A percentile compares a stretch with the other conserved stretches of the same genome.
Conservation (phyloP, 2,329 filamentous ascomycete genomes). For the Incumbomyces lentus region DNA sequence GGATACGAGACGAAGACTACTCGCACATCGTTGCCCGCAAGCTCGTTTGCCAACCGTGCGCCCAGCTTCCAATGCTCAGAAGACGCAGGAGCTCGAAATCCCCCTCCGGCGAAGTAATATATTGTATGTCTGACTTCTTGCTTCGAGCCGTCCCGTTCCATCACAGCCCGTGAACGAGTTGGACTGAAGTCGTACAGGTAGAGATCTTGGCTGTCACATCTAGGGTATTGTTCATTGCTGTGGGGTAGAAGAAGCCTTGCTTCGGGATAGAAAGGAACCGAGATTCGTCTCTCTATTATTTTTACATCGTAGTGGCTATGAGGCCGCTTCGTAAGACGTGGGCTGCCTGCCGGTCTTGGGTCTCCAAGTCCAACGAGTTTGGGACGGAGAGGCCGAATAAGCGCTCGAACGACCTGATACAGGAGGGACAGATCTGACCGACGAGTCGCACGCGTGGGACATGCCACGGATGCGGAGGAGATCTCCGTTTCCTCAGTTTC, state of each 20-base stretch:
- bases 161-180: background rate
- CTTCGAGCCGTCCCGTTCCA: background rate
- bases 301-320: background rate
- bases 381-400: conserved; percentile 15
- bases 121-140: conserved; percentile 25
- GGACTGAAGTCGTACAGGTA: conserved; percentile 1
- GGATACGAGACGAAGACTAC: conserved; percentile 41
- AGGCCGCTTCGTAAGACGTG: conserved; percentile 21
- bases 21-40: conserved; percentile 19
- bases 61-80: conserved; percentile 44
- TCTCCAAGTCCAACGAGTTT: conserved; percentile 13
- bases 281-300: background rate
- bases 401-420: conserved; percentile 11
- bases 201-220: background rate
- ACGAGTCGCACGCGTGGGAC: background rate
- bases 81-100: conserved; percentile 44
- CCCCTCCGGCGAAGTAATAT: conserved; percentile 48
- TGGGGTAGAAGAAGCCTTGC: background rate
- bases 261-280: background rate
- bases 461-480: too few species aligned
- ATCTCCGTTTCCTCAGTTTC: too few species aligned
- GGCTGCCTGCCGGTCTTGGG: conserved; percentile 30
- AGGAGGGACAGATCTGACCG: conserved; percentile 13
- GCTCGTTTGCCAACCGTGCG: conserved; percentile 33
- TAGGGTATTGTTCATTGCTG: background rate